Evolutionary conservation across 2,329 filamentous ascomycete genomes (phyloP).

Genomic region (Aphanocladium album): DNA sequence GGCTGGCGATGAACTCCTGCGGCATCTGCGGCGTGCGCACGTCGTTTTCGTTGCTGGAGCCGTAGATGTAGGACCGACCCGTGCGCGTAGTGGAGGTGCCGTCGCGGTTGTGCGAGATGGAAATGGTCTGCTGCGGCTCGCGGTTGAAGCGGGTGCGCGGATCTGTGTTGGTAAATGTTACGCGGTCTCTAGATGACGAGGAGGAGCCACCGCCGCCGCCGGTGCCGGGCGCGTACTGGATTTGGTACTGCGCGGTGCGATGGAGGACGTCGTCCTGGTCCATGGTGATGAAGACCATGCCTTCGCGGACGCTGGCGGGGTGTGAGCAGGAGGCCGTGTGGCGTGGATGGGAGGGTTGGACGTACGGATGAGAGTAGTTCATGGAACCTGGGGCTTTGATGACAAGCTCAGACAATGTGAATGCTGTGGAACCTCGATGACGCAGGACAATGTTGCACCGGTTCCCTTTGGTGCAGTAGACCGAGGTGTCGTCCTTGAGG

Average conservation of each 20-base stretch:
- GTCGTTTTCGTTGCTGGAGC: constrained; percentile 38
- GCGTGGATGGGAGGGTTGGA: constrained; percentile 20
- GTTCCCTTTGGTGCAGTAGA: constrained; percentile 87
- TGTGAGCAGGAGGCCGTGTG: constrained; percentile 11
- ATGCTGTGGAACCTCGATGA: constrained; percentile 75
- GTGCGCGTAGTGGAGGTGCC: constrained; percentile 44
- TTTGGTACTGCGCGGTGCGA: constrained; percentile 69
- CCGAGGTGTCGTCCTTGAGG: constrained; percentile 71
- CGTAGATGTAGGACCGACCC: constrained; percentile 41
- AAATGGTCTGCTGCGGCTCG: constrained; percentile 36
- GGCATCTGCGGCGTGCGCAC: constrained; percentile 51
- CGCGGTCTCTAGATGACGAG: neutral
- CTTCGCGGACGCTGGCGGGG: constrained; percentile 69
- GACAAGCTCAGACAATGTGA: constrained; percentile 77
- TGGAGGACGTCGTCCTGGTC: constrained; percentile 68
- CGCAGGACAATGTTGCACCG: constrained; percentile 81
- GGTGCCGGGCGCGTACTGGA: constrained; percentile 50
- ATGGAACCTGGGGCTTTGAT: constrained; percentile 73
- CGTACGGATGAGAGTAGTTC: constrained; percentile 83
- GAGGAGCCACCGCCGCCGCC: neutral
- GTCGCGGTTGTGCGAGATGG: constrained; percentile 48
- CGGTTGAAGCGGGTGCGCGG: constrained; percentile 12
- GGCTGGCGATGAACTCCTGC: constrained; percentile 44
- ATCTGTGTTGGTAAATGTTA: neutral
- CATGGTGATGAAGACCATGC: constrained; percentile 90